Percentiles rank a stretch among this genome's conserved stretches.
Evolutionary conservation across 305 asterid species (phyloP).

Genomic region (Rubia peregrina): DNA sequence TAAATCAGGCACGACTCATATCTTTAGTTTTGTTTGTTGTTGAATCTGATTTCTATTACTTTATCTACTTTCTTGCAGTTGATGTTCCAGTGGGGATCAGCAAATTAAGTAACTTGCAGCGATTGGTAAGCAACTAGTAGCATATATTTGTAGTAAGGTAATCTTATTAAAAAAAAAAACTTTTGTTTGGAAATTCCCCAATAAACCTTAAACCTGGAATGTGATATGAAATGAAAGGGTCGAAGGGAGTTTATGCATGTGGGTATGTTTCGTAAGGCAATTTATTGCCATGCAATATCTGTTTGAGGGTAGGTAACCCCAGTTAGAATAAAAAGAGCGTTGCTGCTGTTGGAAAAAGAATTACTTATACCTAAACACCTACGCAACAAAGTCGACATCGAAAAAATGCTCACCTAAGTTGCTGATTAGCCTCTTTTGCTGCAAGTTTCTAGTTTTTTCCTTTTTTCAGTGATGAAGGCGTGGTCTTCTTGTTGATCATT

Average conservation of each 20-base stretch:
- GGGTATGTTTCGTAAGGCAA: neutral
- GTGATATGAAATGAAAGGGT: neutral
- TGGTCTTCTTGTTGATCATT: neutral
- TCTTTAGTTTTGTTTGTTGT: conserved; percentile 9
- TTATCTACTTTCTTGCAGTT: conserved; percentile 41
- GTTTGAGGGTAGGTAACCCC: neutral
- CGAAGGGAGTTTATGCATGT: neutral
- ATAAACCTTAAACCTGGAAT: neutral
- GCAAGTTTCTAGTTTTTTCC: too few species aligned
- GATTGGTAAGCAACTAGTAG: conserved; percentile 55
- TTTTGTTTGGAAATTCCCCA: neutral
- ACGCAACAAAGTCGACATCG: neutral
- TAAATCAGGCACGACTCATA: neutral
- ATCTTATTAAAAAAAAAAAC: neutral
- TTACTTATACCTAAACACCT: neutral
- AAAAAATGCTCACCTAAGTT: neutral
- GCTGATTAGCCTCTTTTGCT: neutral
- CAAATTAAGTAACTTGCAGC: conserved; percentile 82
- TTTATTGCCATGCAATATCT: neutral
- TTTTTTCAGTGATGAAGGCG: neutral
- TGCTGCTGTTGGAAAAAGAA: neutral
- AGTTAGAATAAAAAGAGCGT: neutral
- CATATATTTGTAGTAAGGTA: neutral
- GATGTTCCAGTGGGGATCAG: conserved; percentile 73
- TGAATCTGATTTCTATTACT: conserved; percentile 15